A percentile compares a stretch with the other conserved stretches of the same genome.
phyloP scores from a whole-genome alignment of 148 eudicot species.

The Chenopodium formosanum region DNA sequence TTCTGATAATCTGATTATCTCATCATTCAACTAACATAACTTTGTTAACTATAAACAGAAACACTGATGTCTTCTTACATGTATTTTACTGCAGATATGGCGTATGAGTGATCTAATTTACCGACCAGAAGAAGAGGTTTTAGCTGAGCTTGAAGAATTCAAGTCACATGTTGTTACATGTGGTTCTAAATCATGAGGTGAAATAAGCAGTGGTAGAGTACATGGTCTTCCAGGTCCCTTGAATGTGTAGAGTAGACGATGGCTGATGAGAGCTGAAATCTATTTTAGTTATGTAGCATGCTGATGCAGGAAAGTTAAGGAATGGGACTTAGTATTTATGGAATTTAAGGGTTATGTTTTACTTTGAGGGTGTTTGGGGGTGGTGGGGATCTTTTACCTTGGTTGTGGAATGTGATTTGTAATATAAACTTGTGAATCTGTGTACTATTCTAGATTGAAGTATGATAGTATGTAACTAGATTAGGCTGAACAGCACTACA shows the following conservation, averaged over 20 bases:
- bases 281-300: background rate
- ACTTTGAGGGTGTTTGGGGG: background rate
- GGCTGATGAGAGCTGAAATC: background rate
- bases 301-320: background rate
- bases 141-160: slow-evolving; percentile 84
- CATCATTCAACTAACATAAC: background rate
- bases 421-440: background rate
- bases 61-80: background rate
- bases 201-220: background rate
- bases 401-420: background rate
- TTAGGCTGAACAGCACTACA: background rate
- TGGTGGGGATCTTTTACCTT: background rate
- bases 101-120: slow-evolving; percentile 92
- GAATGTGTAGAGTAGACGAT: no score
- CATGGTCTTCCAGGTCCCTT: background rate
- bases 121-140: slow-evolving; percentile 88
- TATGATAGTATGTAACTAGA: background rate
- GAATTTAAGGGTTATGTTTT: background rate
- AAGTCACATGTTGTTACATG: slow-evolving; percentile 80
- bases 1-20: no score
- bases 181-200: slow-evolving; percentile 43
- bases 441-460: background rate
- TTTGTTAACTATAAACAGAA: background rate
- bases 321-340: background rate
- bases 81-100: slow-evolving; percentile 62